A percentile compares a stretch with the other conserved stretches of the same genome.
These are phyloP conservation scores for Cryptosporidium andersoni DNA, from an alignment of 169 alveolate species.

Conservation along the genomic window DNA sequence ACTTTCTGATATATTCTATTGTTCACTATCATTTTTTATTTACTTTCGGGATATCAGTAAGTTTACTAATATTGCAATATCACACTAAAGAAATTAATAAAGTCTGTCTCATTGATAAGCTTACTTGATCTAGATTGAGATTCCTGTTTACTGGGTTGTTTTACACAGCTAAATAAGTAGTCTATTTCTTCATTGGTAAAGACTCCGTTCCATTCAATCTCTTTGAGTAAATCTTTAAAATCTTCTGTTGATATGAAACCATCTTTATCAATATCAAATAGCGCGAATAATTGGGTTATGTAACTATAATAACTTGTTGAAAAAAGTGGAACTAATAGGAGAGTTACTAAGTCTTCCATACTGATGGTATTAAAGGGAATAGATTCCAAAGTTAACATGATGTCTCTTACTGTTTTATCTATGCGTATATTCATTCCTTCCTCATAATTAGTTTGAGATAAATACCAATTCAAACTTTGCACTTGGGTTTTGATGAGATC, in stretches of 20 bases:
- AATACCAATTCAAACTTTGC: constrained; percentile 44
- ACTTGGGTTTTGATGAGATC: constrained; percentile 20
- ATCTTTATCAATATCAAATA: constrained; percentile 66
- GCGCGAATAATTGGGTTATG: constrained; percentile 31
- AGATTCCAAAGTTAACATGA: constrained; percentile 18
- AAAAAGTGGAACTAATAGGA: constrained; percentile 35
- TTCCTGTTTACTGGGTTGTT: not conserved
- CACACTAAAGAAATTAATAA: constrained; percentile 44
- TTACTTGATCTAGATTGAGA: constrained; percentile 12
- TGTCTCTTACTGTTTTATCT: not conserved
- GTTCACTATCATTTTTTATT: too few relatives aligned
- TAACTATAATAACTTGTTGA: constrained; percentile 63
- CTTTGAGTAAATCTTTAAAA: constrained; percentile 28
- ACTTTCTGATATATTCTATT: too few relatives aligned
- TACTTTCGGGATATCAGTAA: too few relatives aligned
- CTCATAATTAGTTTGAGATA: not conserved
- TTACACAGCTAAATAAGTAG: not conserved
- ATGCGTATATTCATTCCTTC: too few relatives aligned
- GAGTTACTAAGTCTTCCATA: constrained; percentile 19
- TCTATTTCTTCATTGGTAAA: constrained; percentile 19
- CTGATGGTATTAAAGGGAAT: constrained; percentile 4
- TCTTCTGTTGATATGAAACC: constrained; percentile 55
- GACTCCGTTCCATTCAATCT: constrained; percentile 63
- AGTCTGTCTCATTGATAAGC: constrained; percentile 39
- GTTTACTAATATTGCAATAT: too few relatives aligned